Evolutionary conservation across 805 yeast genomes (phyloP).

Genomic region (Geotrichum ghanense): DNA sequence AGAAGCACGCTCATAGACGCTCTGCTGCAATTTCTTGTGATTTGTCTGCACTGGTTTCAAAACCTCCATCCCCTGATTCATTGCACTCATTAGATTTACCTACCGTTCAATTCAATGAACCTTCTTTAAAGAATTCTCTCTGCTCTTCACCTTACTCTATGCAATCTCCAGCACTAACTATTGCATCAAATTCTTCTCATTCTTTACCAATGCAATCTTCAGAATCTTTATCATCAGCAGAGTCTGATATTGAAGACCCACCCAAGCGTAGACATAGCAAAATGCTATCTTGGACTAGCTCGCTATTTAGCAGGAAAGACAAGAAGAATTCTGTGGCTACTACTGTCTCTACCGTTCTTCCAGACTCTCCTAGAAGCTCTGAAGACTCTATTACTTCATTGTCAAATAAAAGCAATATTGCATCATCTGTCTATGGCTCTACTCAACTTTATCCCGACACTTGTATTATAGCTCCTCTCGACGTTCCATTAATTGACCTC

Average conservation of each 20-base stretch:
- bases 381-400: neutral
- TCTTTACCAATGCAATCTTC: neutral
- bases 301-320: neutral
- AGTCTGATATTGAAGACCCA: neutral
- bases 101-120: neutral
- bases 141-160: neutral
- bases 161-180: conserved; percentile 1
- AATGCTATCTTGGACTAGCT: neutral
- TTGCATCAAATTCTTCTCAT: neutral
- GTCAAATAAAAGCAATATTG: too few species aligned
- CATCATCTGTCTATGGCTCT: neutral
- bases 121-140: neutral
- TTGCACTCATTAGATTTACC: neutral
- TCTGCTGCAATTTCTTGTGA: conserved; percentile 87
- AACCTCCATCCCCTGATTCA: neutral
- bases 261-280: neutral
- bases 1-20: conserved; percentile 60
- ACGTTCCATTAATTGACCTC: neutral
- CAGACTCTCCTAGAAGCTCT: neutral
- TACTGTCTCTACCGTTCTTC: neutral
- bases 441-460: neutral
- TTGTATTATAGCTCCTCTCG: neutral
- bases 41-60: conserved; percentile 25
- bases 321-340: too few species aligned
- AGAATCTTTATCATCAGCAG: neutral